These are phyloP conservation scores for Rhodotorula sp. DNA, from an alignment of 1,284 basidiomycete species.

Conservation along the genomic window DNA sequence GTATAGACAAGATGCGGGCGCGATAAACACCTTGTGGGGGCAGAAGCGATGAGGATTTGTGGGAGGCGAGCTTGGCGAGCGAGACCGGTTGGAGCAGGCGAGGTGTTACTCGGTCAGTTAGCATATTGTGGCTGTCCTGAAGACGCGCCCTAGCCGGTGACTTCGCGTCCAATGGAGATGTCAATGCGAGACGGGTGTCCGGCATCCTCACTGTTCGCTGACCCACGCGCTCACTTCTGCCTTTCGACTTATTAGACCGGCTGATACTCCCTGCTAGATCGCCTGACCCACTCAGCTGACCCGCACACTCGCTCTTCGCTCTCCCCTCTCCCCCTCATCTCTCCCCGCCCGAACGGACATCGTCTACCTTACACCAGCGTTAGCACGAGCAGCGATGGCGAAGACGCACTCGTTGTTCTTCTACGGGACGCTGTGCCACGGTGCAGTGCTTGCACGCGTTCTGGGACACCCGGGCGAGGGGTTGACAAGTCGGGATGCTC, in stretches of 20 bases:
- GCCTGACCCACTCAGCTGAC: no score
- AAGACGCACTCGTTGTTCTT: conserved; percentile 63
- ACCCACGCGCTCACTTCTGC: neutral
- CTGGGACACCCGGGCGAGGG: conserved; percentile 60
- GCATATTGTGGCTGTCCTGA: no score
- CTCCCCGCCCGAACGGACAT: neutral
- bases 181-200: neutral
- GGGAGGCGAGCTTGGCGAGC: neutral
- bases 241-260: no score
- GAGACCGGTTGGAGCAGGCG: neutral
- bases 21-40: neutral
- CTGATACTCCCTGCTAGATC: neutral
- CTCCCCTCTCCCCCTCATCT: neutral
- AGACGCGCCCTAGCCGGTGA: no score
- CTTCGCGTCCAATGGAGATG: neutral
- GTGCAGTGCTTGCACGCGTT: conserved; percentile 64
- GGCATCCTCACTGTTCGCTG: neutral
- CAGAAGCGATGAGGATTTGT: neutral
- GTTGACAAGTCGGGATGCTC: conserved; percentile 60
- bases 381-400: neutral
- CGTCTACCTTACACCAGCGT: neutral
- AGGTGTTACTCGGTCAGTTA: no score
- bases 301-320: no score
- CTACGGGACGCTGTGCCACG: conserved; percentile 78
- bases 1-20: neutral